Conservation (phyloP, 345 rosid genomes). For the Brassica nigra region DNA sequence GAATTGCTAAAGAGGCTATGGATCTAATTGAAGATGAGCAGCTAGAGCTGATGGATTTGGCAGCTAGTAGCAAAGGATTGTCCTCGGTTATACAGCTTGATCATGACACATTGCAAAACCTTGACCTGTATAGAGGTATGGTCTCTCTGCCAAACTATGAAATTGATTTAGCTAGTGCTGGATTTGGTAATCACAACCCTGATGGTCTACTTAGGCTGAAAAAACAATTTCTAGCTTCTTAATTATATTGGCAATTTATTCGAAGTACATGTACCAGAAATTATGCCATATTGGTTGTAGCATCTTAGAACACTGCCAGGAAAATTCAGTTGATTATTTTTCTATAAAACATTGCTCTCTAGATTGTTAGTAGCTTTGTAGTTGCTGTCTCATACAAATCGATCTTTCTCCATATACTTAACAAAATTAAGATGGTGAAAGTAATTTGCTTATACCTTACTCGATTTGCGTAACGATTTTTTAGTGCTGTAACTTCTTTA, state of each 20-base stretch:
- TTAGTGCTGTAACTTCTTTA: slow-evolving; percentile 6
- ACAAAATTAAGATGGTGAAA: slow-evolving; percentile 3
- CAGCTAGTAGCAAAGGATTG: slow-evolving; percentile 82
- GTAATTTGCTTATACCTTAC: slow-evolving; percentile 12
- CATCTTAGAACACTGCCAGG: slow-evolving; percentile 15
- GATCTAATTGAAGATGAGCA: slow-evolving; percentile 99
- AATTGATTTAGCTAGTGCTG: slow-evolving; percentile 13
- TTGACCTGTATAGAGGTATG: slow-evolving; percentile 81
- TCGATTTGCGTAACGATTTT: slow-evolving; percentile 1
- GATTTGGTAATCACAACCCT: slow-evolving; percentile 12
- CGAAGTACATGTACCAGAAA: not conserved
- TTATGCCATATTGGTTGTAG: slow-evolving; percentile 14
- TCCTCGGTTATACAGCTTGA: slow-evolving; percentile 76
- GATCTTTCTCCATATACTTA: not conserved
- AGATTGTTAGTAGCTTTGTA: not conserved
- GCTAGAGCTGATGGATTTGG: slow-evolving; percentile 97
- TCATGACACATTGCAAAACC: slow-evolving; percentile 79
- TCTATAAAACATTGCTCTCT: not conserved
- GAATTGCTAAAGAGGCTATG: slow-evolving; percentile 95
- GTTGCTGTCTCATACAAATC: not conserved
- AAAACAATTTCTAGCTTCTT: not conserved
- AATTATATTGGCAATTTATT: not conserved
- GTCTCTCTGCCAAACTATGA: slow-evolving; percentile 10
- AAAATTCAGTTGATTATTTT: not conserved
- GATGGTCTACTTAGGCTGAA: slow-evolving; percentile 11